phyloP scores from a whole-genome alignment of 2,329 filamentous ascomycete genomes.

The Nemania sp. region DNA sequence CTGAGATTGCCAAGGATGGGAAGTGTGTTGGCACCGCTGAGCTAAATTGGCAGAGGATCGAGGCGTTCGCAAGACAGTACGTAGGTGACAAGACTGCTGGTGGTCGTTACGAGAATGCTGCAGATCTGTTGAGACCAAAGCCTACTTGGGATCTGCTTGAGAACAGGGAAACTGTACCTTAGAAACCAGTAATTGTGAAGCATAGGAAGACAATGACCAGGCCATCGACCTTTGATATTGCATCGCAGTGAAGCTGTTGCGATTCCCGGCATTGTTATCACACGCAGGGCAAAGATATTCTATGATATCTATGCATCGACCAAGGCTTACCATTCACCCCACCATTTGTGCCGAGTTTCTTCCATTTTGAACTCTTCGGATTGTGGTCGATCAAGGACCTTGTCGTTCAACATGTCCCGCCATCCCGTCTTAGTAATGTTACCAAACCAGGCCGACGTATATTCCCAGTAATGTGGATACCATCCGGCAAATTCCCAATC shows the following conservation, averaged over 20 bases:
- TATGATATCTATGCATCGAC: not conserved
- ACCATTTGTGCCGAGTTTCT: not conserved
- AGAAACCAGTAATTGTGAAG: not conserved
- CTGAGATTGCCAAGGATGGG: not conserved
- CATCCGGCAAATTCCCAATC: conserved; percentile 5
- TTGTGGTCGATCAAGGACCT: not conserved
- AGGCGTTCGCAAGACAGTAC: conserved; percentile 1
- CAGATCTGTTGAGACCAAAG: not conserved
- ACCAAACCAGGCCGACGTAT: not conserved
- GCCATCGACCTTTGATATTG: not conserved
- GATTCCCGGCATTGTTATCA: not conserved
- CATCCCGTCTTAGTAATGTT: not conserved
- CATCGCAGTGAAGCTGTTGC: not conserved
- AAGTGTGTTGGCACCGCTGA: not conserved
- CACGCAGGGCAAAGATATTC: not conserved
- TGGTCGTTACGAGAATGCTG: not conserved
- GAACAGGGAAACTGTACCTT: conserved; percentile 1
- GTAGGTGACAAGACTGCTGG: not conserved
- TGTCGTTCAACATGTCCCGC: not conserved
- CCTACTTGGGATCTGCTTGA: conserved; percentile 7
- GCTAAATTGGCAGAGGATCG: conserved; percentile 1
- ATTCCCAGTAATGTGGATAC: conserved; percentile 5
- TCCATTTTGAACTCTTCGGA: conserved; percentile 5
- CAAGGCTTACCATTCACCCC: not conserved
- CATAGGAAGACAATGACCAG: not conserved